Conservation (phyloP, 2,329 filamentous ascomycete species). For the Pestalotiopsis sp. region DNA sequence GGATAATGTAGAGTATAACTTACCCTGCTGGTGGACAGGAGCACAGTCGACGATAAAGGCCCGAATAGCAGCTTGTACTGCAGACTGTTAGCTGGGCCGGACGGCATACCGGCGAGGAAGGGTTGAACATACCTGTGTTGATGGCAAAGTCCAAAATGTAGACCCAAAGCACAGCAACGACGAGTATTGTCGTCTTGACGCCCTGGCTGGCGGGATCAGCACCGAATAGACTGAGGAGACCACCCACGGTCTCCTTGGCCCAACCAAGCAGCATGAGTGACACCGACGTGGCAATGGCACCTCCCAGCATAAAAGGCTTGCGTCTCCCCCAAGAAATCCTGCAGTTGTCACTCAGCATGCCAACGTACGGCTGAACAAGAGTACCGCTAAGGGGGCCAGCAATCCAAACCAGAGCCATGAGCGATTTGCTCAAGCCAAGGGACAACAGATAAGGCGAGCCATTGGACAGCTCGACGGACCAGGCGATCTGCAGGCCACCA, state of each 20-base stretch:
- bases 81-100: background rate
- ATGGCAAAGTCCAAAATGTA: constrained; percentile 93
- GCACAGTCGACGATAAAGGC: constrained; percentile 94
- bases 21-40: constrained; percentile 81
- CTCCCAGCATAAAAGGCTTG: constrained; percentile 78
- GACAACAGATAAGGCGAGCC: constrained; percentile 83
- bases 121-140: constrained; percentile 69
- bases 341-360: constrained; percentile 79
- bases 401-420: constrained; percentile 84
- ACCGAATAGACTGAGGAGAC: constrained; percentile 69
- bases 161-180: constrained; percentile 81
- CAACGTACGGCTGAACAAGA: constrained; percentile 79
- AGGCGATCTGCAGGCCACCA: constrained; percentile 88
- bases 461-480: constrained; percentile 93
- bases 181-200: constrained; percentile 67
- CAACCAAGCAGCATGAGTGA: constrained; percentile 72
- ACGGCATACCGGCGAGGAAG: background rate
- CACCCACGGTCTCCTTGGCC: constrained; percentile 70
- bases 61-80: constrained; percentile 85
- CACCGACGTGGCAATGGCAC: constrained; percentile 65
- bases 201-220: constrained; percentile 63
- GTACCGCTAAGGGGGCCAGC: constrained; percentile 77
- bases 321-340: constrained; percentile 73
- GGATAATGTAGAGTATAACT: constrained; percentile 6
- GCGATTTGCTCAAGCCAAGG: constrained; percentile 77